A percentile compares a stretch with the other conserved stretches of the same genome.
Conservation (phyloP, 2,329 filamentous ascomycete genomes). For the Colletotrichum coccodes region DNA sequence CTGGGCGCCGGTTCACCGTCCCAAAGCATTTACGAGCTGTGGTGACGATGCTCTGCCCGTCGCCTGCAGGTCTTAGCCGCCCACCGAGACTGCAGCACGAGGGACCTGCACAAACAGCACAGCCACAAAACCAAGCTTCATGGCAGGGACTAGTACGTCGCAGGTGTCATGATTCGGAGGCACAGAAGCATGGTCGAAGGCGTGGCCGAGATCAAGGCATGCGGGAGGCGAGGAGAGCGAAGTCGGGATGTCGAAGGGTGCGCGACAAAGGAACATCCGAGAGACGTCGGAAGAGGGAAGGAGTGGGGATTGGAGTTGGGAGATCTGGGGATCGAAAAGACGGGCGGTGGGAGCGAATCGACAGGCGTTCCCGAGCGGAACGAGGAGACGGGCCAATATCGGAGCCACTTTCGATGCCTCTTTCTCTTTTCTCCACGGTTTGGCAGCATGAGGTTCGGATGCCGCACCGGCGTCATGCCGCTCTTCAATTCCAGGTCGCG, state of each 20-base stretch:
- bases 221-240: background rate
- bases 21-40: background rate
- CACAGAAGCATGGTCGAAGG: constrained; percentile 9
- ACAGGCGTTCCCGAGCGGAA: background rate
- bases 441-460: background rate
- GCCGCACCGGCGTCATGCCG: background rate
- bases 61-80: constrained; percentile 18
- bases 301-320: constrained; percentile 9
- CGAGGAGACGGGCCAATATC: background rate
- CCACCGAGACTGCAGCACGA: background rate
- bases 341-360: background rate
- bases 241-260: background rate
- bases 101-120: constrained; percentile 4
- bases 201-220: constrained; percentile 13
- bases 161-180: constrained; percentile 4
- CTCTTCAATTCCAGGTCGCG: background rate
- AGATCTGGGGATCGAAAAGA: constrained; percentile 9
- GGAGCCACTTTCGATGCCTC: background rate
- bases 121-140: constrained; percentile 11
- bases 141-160: background rate
- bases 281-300: constrained; percentile 4
- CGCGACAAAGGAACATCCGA: background rate
- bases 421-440: no score
- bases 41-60: background rate
- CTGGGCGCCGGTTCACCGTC: background rate